phyloP scores from a whole-genome alignment of 371 early-diverging fungal genomes.

The Mortierella sp. region DNA sequence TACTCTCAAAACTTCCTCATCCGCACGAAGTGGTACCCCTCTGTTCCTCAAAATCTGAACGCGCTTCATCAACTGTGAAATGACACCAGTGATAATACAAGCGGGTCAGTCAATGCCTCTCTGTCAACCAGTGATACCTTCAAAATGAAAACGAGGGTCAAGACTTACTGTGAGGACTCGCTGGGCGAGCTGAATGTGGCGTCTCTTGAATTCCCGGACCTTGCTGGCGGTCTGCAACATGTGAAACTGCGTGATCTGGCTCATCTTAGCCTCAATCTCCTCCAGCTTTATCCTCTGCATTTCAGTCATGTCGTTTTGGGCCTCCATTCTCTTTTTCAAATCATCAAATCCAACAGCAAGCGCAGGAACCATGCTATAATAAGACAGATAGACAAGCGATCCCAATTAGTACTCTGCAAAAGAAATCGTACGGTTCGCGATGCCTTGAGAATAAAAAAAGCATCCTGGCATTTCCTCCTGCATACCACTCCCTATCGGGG shows the following conservation, averaged over 20 bases:
- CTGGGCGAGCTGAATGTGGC: slow-evolving; percentile 83
- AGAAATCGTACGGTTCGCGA: not conserved
- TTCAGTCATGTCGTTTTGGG: slow-evolving; percentile 75
- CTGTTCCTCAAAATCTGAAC: slow-evolving; percentile 86
- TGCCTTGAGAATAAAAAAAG: not conserved
- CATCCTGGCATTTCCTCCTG: not conserved
- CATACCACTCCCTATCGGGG: slow-evolving; percentile 85
- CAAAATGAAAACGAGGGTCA: too few relatives aligned
- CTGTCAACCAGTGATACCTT: not conserved
- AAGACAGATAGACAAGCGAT: not conserved
- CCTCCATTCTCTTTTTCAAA: slow-evolving; percentile 84
- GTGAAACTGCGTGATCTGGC: slow-evolving; percentile 76
- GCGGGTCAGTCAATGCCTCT: not conserved
- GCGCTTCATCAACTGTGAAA: slow-evolving; percentile 78
- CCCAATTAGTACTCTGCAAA: not conserved
- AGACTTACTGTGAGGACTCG: slow-evolving; percentile 69
- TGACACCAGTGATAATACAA: not conserved
- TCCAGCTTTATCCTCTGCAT: slow-evolving; percentile 74
- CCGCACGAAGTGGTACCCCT: slow-evolving; percentile 83
- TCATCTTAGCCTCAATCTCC: slow-evolving; percentile 70
- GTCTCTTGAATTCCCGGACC: slow-evolving; percentile 74
- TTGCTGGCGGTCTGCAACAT: slow-evolving; percentile 73
- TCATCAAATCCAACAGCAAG: slow-evolving; percentile 93
- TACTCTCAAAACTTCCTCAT: slow-evolving; percentile 85
- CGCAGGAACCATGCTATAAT: slow-evolving; percentile 84